Percentiles rank a stretch among this genome's conserved stretches.
These are phyloP conservation scores for Daldinia caldariorum DNA, from an alignment of 495 filamentous ascomycete genomes.

Conservation along the genomic window DNA sequence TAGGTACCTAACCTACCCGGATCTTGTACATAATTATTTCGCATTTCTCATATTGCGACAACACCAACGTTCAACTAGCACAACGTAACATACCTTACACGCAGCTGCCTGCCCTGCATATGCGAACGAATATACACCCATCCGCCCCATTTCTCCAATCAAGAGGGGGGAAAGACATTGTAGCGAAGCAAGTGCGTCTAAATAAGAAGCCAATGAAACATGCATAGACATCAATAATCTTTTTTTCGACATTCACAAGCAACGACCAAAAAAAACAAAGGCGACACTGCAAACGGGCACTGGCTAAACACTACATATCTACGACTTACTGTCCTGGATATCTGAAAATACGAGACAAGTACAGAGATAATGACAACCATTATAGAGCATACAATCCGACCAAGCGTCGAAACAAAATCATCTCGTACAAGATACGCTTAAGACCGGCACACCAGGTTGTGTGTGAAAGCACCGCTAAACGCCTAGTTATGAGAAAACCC, in stretches of 20 bases:
- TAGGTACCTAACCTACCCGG: not conserved
- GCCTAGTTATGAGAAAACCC: not conserved
- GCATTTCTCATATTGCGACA: not conserved
- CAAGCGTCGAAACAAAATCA: not conserved
- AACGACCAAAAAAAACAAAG: constrained; percentile 1
- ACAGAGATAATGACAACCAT: not conserved
- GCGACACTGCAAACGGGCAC: not conserved
- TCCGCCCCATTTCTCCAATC: not conserved
- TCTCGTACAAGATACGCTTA: not conserved
- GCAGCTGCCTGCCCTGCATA: not conserved
- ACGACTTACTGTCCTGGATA: constrained; percentile 6
- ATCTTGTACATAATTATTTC: not conserved
- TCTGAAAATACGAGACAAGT: constrained; percentile 9
- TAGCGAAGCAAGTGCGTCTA: too few relatives aligned
- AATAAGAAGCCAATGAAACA: not conserved
- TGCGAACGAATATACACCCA: not conserved
- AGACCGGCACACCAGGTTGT: not conserved
- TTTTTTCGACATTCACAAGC: constrained; percentile 24
- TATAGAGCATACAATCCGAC: not conserved
- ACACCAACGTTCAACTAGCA: not conserved
- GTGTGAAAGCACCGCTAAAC: not conserved
- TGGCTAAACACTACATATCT: not conserved
- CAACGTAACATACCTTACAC: not conserved
- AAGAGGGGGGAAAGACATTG: not conserved
- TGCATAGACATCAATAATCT: not conserved